Evolutionary conservation across 1,284 basidiomycete species (phyloP), one percentile per base, ranked within the genome.

Genomic region (Neonothopanus nambi): DNA sequence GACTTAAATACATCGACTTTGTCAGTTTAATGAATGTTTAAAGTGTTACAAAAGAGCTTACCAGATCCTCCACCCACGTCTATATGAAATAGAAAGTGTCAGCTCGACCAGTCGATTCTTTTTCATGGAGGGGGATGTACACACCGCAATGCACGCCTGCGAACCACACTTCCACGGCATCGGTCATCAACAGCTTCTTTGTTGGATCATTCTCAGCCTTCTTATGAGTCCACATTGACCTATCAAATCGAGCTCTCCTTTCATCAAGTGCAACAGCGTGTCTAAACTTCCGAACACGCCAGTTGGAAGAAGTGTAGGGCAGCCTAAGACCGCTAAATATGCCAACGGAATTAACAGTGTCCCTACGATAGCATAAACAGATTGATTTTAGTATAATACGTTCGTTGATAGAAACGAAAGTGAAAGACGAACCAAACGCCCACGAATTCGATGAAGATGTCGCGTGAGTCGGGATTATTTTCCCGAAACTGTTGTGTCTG

Each of bases 381-480:
- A n/a, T n/a, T n/a, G n/a, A n/a, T n/a, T n/a, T n/a, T n/a, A n/a
- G n/a, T n/a, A n/a, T n/a, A n/a, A n/a, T n/a, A n/a, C n/a, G n/a
- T n/a, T n/a, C n/a, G n/a, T n/a, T n/a, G n/a, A n/a, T n/a, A n/a
- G n/a, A n/a, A n/a, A n/a, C n/a, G n/a, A n/a, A 39, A 51, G 3
- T 28, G 21, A 50, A 11, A 41, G 2, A 50, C 59, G 5, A 42
- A 63, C 63, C 61, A 72, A 20, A 67, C 66, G 20, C 70, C 70
- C 30, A 80, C 59, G 56, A 80, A 79, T 26, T 78, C 72, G 46
- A 81, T 73, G 49, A 26, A 12, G n/a, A 41, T 37, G 72, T 67
- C 46, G 79, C 76, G 52, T 77, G 71, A 44, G 74, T 67, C 12
- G 68, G 77, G 59, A 79, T 80, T 0, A 76, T 68, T 44, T 71